Percentiles rank a stretch among this genome's conserved stretches.
Evolutionary conservation across 768 basidiomycete genomes (phyloP).

Genomic region (Coprinopsis strossmayeri): DNA sequence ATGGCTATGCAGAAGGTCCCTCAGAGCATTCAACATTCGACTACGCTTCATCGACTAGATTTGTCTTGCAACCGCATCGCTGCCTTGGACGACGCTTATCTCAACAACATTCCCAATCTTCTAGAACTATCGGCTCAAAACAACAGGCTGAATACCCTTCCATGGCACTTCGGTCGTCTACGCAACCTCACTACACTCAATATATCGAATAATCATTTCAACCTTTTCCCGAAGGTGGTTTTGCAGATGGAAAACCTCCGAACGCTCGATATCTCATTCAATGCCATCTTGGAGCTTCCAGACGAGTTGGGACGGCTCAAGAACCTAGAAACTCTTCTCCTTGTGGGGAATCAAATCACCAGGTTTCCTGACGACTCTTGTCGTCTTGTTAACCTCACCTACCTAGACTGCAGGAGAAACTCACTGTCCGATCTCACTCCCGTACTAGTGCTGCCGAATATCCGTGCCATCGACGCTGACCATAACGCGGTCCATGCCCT

Average conservation of each 20-base stretch:
- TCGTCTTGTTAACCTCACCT: conserved; percentile 51
- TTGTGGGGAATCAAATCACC: conserved; percentile 82
- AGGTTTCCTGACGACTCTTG: conserved; percentile 59
- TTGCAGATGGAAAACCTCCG: conserved; percentile 62
- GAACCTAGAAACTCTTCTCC: conserved; percentile 62
- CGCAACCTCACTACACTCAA: conserved; percentile 70
- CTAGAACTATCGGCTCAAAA: conserved; percentile 74
- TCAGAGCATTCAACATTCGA: conserved; percentile 68
- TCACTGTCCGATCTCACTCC: conserved; percentile 67
- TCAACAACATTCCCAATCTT: conserved; percentile 72
- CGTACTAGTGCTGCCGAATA: conserved; percentile 60
- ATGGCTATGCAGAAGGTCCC: conserved; percentile 97
- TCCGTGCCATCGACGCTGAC: conserved; percentile 68
- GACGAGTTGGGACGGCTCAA: conserved; percentile 67
- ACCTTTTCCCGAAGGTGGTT: conserved; percentile 65
- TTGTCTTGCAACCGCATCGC: conserved; percentile 87
- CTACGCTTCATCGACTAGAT: conserved; percentile 73
- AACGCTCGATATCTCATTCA: conserved; percentile 94
- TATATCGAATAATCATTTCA: conserved; percentile 95
- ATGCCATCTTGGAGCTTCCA: conserved; percentile 76
- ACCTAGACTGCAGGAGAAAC: conserved; percentile 85
- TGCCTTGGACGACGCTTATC: conserved; percentile 79
- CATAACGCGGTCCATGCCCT: conserved; percentile 80
- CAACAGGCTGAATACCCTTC: conserved; percentile 84
- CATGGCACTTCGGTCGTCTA: conserved; percentile 78